Evolutionary conservation across 2,329 filamentous ascomycete genomes (phyloP), one percentile per base, ranked within the genome.

Genomic region (Microsporum canis): DNA sequence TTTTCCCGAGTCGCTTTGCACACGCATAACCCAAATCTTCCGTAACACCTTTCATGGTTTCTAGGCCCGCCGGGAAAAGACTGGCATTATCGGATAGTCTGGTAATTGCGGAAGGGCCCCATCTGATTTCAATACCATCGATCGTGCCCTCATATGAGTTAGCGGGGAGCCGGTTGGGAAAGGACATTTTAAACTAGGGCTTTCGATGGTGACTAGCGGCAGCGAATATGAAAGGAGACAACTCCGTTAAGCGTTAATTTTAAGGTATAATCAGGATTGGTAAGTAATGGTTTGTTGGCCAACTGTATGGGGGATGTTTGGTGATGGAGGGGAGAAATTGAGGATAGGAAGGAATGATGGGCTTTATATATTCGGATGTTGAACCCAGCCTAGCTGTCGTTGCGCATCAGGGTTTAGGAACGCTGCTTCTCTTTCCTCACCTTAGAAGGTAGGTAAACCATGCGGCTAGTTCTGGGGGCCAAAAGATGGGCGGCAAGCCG

Each of bases 61-160:
- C 29, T 8, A 6, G 17, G 49, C 58, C 43, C 39, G 49, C 29
- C 2, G 23, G 12, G 6, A 47, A 29, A 38, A 8, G 5, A 14
- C 10, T 29, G 53, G 60, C 53, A 49, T 51, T 12, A 3, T 27
- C 39, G n/a, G n/a, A 23, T n/a, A 61, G 43, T 14, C 29, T 36
- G 3, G 51, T 36, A 3, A 34, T 57, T 49, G 51, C 51, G 31
- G 31, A 17, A 58, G 17, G 38, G 8, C 3, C 8, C 60, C 60
- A 61, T 57, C 39, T 29, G 8, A 61, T 23, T 38, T 3, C 27
- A 36, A 61, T 58, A 6, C 53, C 53, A 27, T 57, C 55, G 39
- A 61, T 39, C 29, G 17, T 29, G 36, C 60, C 60, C 12, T 61
- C 27, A 45, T 57, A 61, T 8, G 29, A 61, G 51, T 61, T 17